Evolutionary conservation across 768 basidiomycete genomes (phyloP).

Genomic region (Daedaleopsis sinensis): DNA sequence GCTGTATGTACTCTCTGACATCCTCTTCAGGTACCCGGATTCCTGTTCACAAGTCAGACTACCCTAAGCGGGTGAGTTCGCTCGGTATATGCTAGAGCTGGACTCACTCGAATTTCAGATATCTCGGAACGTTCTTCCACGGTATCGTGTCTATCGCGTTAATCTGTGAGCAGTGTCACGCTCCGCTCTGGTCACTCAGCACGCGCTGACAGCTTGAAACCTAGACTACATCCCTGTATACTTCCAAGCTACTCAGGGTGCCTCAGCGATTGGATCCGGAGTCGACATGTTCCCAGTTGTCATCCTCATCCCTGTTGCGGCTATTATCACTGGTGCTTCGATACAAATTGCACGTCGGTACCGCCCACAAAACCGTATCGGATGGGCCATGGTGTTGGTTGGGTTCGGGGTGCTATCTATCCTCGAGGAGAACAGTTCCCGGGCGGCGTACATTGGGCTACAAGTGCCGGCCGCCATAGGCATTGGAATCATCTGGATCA

Average conservation of each 20-base stretch:
- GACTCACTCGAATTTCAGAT: conserved; percentile 25
- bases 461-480: conserved; percentile 33
- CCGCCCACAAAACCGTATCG: conserved; percentile 36
- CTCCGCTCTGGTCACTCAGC: background rate
- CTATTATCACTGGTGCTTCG: conserved; percentile 37
- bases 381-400: conserved; percentile 38
- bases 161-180: conserved; percentile 19
- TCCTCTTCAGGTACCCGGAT: conserved; percentile 4
- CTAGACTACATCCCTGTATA: conserved; percentile 46
- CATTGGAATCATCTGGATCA: conserved; percentile 26
- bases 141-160: conserved; percentile 26
- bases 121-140: conserved; percentile 36
- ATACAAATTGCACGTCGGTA: conserved; percentile 37
- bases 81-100: background rate
- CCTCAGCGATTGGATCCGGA: conserved; percentile 39
- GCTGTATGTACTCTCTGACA: background rate
- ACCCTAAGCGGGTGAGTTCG: conserved; percentile 6
- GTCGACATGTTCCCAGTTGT: conserved; percentile 38
- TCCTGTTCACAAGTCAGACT: conserved; percentile 4
- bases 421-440: conserved; percentile 24
- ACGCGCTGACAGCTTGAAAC: background rate
- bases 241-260: conserved; percentile 46
- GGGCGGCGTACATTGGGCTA: conserved; percentile 18
- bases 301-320: conserved; percentile 39
- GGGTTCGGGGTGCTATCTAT: conserved; percentile 40